A percentile compares a stretch with the other conserved stretches of the same genome.
Evolutionary conservation across 306 rosid genomes (phyloP).

Genomic region (Echinosophora koreensis): DNA sequence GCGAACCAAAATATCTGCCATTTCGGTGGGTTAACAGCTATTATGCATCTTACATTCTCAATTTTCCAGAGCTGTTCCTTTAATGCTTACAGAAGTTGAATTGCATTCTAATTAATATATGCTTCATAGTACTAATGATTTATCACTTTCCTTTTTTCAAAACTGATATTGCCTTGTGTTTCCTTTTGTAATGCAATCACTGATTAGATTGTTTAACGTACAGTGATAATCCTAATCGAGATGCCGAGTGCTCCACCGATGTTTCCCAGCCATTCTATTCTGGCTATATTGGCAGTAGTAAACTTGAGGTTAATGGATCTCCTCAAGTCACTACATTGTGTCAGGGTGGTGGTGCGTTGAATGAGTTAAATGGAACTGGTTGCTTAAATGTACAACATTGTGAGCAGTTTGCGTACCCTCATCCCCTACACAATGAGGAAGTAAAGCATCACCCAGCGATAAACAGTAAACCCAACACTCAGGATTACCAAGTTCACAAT

Average conservation of each 20-base stretch:
- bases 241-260: conserved; percentile 62
- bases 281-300: conserved; percentile 53
- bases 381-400: conserved; percentile 48
- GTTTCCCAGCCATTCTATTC: conserved; percentile 59
- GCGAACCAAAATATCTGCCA: conserved; percentile 60
- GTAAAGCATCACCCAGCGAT: conserved; percentile 41
- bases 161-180: neutral
- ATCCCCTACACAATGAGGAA: conserved; percentile 42
- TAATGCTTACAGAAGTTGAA: neutral
- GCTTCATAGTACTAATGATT: conserved; percentile 7
- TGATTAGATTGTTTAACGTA: conserved; percentile 26
- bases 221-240: conserved; percentile 56
- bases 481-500: conserved; percentile 54
- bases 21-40: conserved; percentile 59
- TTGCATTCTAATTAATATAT: neutral
- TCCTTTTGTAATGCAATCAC: conserved; percentile 27
- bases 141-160: conserved; percentile 6
- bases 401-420: conserved; percentile 48
- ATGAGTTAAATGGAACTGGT: conserved; percentile 49
- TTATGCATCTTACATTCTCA: conserved; percentile 13
- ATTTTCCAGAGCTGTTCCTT: neutral
- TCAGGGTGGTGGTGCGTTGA: conserved; percentile 52
- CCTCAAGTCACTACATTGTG: conserved; percentile 56
- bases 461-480: conserved; percentile 41
- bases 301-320: conserved; percentile 59